Base-by-base conservation (phyloP, 441 rosid species). In the Populus hybrid region DNA sequence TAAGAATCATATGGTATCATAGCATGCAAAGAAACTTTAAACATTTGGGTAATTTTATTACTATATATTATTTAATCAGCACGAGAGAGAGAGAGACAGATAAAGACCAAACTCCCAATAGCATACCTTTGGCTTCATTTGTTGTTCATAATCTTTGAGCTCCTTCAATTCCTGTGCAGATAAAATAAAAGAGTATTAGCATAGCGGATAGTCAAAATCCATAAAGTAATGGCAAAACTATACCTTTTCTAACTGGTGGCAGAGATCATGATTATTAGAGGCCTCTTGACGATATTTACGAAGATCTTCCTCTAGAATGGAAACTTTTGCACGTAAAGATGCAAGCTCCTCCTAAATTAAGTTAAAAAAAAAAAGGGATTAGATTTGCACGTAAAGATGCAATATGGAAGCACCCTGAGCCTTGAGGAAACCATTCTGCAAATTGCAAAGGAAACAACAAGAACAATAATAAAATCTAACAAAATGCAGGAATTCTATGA, bases 101-200 rank as follows among this genome's bases (percentile, higher is more conserved):
- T 26, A 30, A 75, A 77, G 5, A 50, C 65, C 66, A 64, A 11
- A 69, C 72, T 32, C 11, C 14, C 32, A 38, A 71, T 77, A 69
- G 30, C 79, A 19, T 69, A 92, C 99, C 98, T 94, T 96, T 83
- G 97, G 97, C 89, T 91, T 91, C 88, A 88, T 90, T 86, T 92
- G 91, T 80, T 89, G 96, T 70, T 94, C 98, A 83, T 77, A 74
- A 82, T 91, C 95, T 88, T 93, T 94, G 71, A 91, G 79, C 59
- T 91, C 97, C 85, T 91, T 96, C 82, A 96, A 65, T 84, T 96
- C 99, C 99, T 96, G 87, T 75, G 73, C 67, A 82, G 35, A 84
- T 28, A 80, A 83, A 57, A 83, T 40, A 19, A 46, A 78, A 53
- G 57, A 26, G 42, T 66, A 73, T 65, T 70, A 70, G 14, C 69